Base-by-base conservation (phyloP, 805 yeast species). In the Wickerhamiella vanderwaltii region DNA sequence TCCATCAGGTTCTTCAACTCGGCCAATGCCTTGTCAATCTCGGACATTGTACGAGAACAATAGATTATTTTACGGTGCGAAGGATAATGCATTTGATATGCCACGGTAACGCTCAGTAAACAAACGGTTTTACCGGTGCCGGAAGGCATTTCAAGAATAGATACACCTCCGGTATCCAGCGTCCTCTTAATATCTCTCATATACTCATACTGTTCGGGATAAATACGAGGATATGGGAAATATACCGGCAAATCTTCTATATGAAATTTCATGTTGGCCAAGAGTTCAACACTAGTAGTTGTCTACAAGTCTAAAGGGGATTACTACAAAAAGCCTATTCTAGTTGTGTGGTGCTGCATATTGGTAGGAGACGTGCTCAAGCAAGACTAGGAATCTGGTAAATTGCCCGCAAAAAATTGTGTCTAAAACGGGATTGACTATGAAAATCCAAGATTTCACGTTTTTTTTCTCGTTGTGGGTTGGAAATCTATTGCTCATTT, bases 41-140 rank as follows among this genome's bases (percentile, higher is more conserved):
- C 99, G 9, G 96, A 84, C 97, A 91, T 91, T 25, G 99, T 91
- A 71, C 99, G 97, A 4, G 98, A 91, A 61, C 99, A 91, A 62
- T 91, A 91, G 5, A 91, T 84, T 50, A 91, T 77, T 67, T 88
- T 91, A 13, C 95, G 65, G 56, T 85, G 95, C 55, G 88, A 96
- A 7, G 95, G 94, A 58, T 88, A 87, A 56, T 62, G 67, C 83
- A 84, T 77, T 59, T 91, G 99, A 61, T 91, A 91, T 11, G 98
- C 95, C 35, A 91, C 85, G 0, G 97, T 85, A 34, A 91, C 63
- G 0, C 97, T 85, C 23, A 91, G 66, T 57, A 91, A 68, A 0
- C 97, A 86, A 3, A 91, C 82, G 29, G 99, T 91, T 59, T 91
- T 91, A 32, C 99, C 99, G 3, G 99, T 91, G 3, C 99, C 99